Evolutionary conservation across 1,284 basidiomycete species (phyloP).

Genomic region (Cutaneotrichosporon dermatis): DNA sequence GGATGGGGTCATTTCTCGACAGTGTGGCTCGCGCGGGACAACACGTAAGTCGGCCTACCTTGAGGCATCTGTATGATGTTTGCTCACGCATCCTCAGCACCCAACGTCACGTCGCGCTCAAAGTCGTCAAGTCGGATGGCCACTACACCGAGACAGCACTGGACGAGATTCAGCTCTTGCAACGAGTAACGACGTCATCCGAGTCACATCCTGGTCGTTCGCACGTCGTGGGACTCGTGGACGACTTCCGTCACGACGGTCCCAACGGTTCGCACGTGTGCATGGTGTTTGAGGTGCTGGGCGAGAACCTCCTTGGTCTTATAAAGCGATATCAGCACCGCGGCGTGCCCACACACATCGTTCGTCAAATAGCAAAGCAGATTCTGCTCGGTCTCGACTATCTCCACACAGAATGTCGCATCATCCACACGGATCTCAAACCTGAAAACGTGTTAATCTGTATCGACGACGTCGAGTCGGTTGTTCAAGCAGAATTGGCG

Average conservation of each 20-base stretch:
- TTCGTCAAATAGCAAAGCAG: constrained; percentile 96
- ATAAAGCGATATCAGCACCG: constrained; percentile 83
- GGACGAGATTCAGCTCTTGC: constrained; percentile 97
- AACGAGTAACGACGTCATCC: constrained; percentile 85
- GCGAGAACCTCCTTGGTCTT: constrained; percentile 94
- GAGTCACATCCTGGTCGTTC: constrained; percentile 56
- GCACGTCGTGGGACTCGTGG: constrained; percentile 87
- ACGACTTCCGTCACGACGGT: constrained; percentile 94
- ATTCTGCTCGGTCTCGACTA: constrained; percentile 93
- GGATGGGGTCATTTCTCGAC: constrained; percentile 98
- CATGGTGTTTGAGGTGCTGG: constrained; percentile 99
- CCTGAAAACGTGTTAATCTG: constrained; percentile 97
- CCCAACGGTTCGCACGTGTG: constrained; percentile 97
- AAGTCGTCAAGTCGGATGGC: constrained; percentile 96
- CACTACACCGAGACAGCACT: constrained; percentile 97
- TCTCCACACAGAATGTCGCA: constrained; percentile 93
- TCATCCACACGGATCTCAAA: constrained; percentile 94
- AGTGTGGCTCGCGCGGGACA: constrained; percentile 85
- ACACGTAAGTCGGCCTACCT: constrained; percentile 58
- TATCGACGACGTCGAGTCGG: constrained; percentile 94
- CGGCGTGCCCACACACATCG: constrained; percentile 88
- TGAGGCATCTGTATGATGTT: background rate
- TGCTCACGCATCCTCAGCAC: constrained; percentile 56
- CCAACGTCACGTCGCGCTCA: constrained; percentile 94
- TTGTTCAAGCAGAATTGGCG: constrained; percentile 81